phyloP scores from a whole-genome alignment of 2,329 filamentous ascomycete genomes.

The Tetracladium maxilliforme region DNA sequence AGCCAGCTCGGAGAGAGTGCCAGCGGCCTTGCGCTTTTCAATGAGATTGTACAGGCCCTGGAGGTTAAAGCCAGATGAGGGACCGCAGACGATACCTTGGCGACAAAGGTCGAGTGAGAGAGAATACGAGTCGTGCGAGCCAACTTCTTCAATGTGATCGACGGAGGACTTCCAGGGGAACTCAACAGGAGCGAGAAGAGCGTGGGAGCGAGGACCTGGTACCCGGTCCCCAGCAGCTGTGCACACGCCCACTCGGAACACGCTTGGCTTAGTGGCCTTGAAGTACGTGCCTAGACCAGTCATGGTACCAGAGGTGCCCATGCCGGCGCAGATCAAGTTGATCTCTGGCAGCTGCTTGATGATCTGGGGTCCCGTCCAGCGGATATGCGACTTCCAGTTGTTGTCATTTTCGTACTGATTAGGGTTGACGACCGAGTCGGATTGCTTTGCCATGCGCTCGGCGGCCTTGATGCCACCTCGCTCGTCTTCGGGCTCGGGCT shows the following conservation, averaged over 20 bases:
- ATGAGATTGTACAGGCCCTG: slow-evolving; percentile 25
- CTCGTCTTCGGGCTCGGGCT: slow-evolving; percentile 36
- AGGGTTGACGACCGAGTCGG: slow-evolving; percentile 30
- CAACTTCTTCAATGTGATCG: slow-evolving; percentile 40
- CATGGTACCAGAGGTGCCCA: slow-evolving; percentile 42
- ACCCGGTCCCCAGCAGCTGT: slow-evolving; percentile 40
- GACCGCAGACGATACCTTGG: slow-evolving; percentile 42
- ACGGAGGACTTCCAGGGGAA: slow-evolving; percentile 44
- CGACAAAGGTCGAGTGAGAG: slow-evolving; percentile 38
- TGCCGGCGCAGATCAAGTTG: slow-evolving; percentile 36
- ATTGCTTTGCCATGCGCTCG: slow-evolving; percentile 22
- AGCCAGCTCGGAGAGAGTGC: slow-evolving; percentile 25
- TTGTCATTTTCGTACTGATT: slow-evolving; percentile 41
- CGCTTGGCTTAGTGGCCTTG: slow-evolving; percentile 19
- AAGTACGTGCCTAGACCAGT: slow-evolving; percentile 25
- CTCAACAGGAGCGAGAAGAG: slow-evolving; percentile 29
- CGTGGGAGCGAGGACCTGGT: slow-evolving; percentile 39
- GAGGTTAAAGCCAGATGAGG: slow-evolving; percentile 44
- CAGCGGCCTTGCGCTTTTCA: slow-evolving; percentile 27
- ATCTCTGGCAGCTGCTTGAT: slow-evolving; percentile 38
- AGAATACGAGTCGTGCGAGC: slow-evolving; percentile 34
- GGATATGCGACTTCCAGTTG: slow-evolving; percentile 38
- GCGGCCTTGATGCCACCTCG: slow-evolving; percentile 37
- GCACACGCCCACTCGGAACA: slow-evolving; percentile 27
- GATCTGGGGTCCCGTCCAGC: slow-evolving; percentile 46